Percentiles rank a stretch among this genome's conserved stretches.
Evolutionary conservation across 192 early-diverging fungal species (phyloP).

Genomic region (Podila minutissima): DNA sequence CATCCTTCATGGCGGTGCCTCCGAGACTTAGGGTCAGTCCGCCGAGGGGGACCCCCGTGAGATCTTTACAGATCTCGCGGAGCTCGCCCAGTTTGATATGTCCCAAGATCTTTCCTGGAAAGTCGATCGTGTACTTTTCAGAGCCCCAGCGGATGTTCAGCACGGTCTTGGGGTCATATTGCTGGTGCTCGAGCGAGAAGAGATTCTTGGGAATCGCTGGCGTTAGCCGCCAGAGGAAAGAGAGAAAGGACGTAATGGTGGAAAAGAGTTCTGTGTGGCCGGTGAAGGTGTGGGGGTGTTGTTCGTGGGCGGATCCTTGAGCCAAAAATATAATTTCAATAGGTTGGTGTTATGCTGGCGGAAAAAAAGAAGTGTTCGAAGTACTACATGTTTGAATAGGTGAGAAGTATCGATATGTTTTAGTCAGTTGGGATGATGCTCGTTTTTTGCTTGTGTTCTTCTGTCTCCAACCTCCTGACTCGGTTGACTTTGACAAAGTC

Average conservation of each 20-base stretch:
- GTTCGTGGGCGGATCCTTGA: too few species aligned
- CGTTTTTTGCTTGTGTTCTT: too few species aligned
- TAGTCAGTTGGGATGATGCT: too few species aligned
- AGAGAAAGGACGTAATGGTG: slow-evolving; percentile 46
- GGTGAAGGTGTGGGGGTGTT: too few species aligned
- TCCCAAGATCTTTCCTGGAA: slow-evolving; percentile 52
- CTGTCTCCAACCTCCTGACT: too few species aligned
- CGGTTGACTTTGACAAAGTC: too few species aligned
- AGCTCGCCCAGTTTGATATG: slow-evolving; percentile 76
- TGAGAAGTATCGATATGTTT: too few species aligned
- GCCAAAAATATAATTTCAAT: too few species aligned
- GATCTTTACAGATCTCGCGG: slow-evolving; percentile 75
- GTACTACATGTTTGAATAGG: too few species aligned
- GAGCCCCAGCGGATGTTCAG: slow-evolving; percentile 40
- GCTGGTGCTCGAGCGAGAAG: slow-evolving; percentile 21
- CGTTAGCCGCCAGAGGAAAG: slow-evolving; percentile 50
- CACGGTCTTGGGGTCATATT: slow-evolving; percentile 31
- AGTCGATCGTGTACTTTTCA: slow-evolving; percentile 43
- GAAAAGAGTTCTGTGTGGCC: neutral
- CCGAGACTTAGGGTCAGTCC: slow-evolving; percentile 78
- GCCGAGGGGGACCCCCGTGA: slow-evolving; percentile 80
- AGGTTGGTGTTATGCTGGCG: too few species aligned
- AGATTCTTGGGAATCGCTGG: slow-evolving; percentile 34
- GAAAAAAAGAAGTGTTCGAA: too few species aligned
- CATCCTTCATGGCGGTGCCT: slow-evolving; percentile 83